Conservation (phyloP, 2,329 filamentous ascomycete species). For the Cladophialophora chaetospira region DNA sequence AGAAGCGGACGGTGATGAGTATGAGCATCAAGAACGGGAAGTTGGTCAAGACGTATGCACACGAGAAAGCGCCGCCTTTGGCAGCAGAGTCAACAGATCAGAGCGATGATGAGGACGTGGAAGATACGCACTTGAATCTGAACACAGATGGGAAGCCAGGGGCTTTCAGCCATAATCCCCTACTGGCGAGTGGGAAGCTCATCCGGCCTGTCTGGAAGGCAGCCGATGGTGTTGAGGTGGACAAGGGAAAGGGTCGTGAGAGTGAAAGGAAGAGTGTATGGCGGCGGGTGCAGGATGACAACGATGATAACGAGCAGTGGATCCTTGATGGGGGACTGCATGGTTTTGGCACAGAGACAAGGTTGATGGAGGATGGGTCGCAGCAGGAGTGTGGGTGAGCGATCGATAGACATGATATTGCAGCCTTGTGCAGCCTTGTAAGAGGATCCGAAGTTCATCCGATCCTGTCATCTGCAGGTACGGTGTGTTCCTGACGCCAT, state of each 20-base stretch:
- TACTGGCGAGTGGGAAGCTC: conserved; percentile 46
- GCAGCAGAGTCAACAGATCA: conserved; percentile 26
- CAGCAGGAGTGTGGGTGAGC: conserved; percentile 24
- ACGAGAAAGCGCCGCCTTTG: conserved; percentile 30
- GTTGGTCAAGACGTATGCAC: conserved; percentile 60
- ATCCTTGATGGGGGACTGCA: conserved; percentile 48
- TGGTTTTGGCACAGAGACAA: conserved; percentile 37
- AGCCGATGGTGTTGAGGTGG: conserved; percentile 34
- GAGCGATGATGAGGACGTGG: conserved; percentile 34
- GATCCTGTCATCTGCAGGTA: background rate
- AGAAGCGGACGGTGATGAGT: conserved; percentile 78
- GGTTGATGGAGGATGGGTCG: conserved; percentile 29
- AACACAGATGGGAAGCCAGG: conserved; percentile 34
- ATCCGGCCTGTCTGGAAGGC: conserved; percentile 50
- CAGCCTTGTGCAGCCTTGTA: background rate
- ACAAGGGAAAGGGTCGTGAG: conserved; percentile 25
- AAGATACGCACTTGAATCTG: conserved; percentile 27
- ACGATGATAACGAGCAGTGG: conserved; percentile 52
- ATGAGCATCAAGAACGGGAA: conserved; percentile 79
- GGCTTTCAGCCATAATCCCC: conserved; percentile 48
- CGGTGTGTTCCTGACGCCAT: background rate
- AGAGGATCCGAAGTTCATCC: background rate
- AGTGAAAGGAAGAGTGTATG: conserved; percentile 43
- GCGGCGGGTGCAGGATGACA: conserved; percentile 49
- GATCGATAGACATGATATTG: background rate